Evolutionary conservation across 1,284 basidiomycete species (phyloP), one percentile per base, ranked within the genome.

Genomic region (Violaceomyces palustris): DNA sequence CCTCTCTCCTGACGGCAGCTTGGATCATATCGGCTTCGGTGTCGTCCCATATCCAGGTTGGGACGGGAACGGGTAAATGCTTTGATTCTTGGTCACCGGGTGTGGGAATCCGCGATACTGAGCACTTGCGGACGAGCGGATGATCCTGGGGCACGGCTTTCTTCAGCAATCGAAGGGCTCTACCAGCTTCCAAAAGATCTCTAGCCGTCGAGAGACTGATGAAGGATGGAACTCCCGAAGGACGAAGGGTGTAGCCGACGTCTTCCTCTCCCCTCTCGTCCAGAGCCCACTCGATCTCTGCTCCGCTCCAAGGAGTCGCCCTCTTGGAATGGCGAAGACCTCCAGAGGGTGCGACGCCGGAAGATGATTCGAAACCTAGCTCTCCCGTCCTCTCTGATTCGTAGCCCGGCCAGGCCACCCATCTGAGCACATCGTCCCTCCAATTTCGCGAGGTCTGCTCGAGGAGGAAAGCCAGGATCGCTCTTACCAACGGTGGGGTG

Each of bases 341-440:
- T 7, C 37, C 35, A n/a, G n/a, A n/a, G n/a, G n/a, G n/a, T n/a
- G n/a, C n/a, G n/a, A n/a, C n/a, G n/a, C n/a, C n/a, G n/a, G n/a
- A n/a, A n/a, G n/a, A n/a, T n/a, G n/a, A n/a, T n/a, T n/a, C n/a
- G n/a, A 24, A 33, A 15, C 54, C 56, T 21, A 54, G 46, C 23
- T 59, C 53, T 17, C 54, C 59, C 1, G 50, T 60, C 9, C 46
- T 23, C 12, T 44, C 48, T 5, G 51, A 49, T 23, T 45, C 36
- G 28, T 50, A 50, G 9, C 61, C 52, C 14, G 63, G 63, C 28
- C 44, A 65, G n/a, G 61, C 60, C 4, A 65, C 50, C 63, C 63
- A 65, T 8, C 30, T 40, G 4, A 50, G 53, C 4, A 65, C 35
- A 10, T 48, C 47, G 9, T 39, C 22, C 12, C 60, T 43, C 63